Evolutionary conservation across 768 basidiomycete species (phyloP).

Genomic region (Suillus placidus): DNA sequence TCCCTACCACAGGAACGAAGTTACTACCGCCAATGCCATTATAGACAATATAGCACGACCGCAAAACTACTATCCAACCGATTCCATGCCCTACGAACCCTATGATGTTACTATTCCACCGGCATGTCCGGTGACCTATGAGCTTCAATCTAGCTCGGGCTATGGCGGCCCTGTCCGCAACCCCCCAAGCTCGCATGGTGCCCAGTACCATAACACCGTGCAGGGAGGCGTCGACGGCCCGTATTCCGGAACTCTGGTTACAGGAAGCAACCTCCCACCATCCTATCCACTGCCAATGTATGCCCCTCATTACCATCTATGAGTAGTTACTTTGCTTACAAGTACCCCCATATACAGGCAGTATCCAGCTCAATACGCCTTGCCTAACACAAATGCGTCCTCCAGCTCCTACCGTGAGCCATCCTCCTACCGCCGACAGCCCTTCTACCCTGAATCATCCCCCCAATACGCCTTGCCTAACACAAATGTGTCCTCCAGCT

Average conservation of each 20-base stretch:
- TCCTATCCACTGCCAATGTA: neutral
- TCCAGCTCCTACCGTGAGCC: neutral
- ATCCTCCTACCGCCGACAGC: neutral
- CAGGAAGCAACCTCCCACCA: neutral
- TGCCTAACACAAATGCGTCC: neutral
- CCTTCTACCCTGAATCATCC: no score
- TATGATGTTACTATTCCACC: neutral
- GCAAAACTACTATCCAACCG: neutral
- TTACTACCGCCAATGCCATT: neutral
- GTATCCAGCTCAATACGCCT: neutral
- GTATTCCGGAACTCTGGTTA: no score
- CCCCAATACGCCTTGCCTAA: no score
- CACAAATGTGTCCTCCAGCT: no score
- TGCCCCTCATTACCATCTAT: neutral
- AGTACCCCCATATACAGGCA: neutral
- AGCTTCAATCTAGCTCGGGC: neutral
- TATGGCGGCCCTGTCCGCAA: no score
- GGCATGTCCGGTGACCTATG: neutral
- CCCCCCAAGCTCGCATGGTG: no score
- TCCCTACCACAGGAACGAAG: neutral
- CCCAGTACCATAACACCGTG: no score
- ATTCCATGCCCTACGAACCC: neutral
- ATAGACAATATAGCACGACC: no score
- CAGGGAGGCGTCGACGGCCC: no score
- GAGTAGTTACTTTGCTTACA: neutral